Percentiles rank a stretch among this genome's conserved stretches.
phyloP scores from a whole-genome alignment of 2,329 filamentous ascomycete species.

The Zasmidium cellare region DNA sequence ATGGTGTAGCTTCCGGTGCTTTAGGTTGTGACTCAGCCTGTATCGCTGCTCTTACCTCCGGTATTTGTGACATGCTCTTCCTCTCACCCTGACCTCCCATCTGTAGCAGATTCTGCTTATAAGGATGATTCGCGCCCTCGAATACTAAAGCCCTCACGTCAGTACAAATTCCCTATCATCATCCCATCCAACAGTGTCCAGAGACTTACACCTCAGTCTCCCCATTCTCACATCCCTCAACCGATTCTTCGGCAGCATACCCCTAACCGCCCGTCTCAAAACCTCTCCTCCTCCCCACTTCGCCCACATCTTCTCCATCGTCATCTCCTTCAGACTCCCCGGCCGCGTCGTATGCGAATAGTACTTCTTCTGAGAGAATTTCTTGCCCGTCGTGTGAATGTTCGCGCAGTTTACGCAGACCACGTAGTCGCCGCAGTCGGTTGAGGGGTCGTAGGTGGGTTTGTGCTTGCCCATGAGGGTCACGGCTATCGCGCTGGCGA shows the following conservation, averaged over 20 bases:
- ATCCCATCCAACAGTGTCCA: neutral
- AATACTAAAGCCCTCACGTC: slow-evolving; percentile 48
- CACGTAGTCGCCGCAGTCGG: slow-evolving; percentile 98
- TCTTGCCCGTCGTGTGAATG: slow-evolving; percentile 85
- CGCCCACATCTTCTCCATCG: slow-evolving; percentile 90
- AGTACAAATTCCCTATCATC: neutral
- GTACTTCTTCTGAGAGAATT: slow-evolving; percentile 92
- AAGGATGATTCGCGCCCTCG: slow-evolving; percentile 89
- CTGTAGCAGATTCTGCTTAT: slow-evolving; percentile 80
- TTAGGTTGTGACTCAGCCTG: slow-evolving; percentile 3
- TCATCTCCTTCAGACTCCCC: slow-evolving; percentile 81
- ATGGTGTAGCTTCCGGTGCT: neutral
- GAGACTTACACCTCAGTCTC: slow-evolving; percentile 69
- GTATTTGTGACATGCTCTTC: slow-evolving; percentile 30
- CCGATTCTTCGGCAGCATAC: slow-evolving; percentile 97
- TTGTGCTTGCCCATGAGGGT: slow-evolving; percentile 99
- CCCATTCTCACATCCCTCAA: slow-evolving; percentile 84
- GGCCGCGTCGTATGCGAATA: slow-evolving; percentile 92
- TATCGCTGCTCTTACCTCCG: slow-evolving; percentile 41
- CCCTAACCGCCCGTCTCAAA: slow-evolving; percentile 84
- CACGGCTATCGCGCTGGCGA: slow-evolving; percentile 83
- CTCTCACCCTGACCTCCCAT: slow-evolving; percentile 48
- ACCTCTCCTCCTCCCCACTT: slow-evolving; percentile 95
- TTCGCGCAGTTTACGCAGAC: slow-evolving; percentile 79
- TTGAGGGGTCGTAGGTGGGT: slow-evolving; percentile 94